A percentile compares a stretch with the other conserved stretches of the same genome.
Evolutionary conservation across 2,329 filamentous ascomycete genomes (phyloP).

Genomic region (Beauveria sp.): DNA sequence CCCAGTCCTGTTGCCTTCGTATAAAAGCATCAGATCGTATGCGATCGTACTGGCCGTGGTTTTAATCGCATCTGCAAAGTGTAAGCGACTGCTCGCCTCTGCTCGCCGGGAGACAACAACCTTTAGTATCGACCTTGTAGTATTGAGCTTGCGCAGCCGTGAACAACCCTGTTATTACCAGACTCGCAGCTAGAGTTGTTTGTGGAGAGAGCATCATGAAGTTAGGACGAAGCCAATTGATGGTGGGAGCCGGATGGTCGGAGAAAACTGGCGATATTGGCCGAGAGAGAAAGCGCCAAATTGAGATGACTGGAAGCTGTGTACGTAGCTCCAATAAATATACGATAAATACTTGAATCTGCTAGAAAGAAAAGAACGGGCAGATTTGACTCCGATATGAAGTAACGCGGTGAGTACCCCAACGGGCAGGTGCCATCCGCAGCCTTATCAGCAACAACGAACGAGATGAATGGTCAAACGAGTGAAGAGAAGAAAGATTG

Average conservation of each 20-base stretch:
- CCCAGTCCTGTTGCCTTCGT: constrained; percentile 35
- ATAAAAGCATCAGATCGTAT: constrained; percentile 36
- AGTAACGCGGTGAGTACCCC: not conserved
- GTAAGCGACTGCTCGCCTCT: not conserved
- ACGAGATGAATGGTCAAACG: not conserved
- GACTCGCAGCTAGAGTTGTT: not conserved
- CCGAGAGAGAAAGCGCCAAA: not conserved
- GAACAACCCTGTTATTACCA: not conserved
- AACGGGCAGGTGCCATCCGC: not conserved
- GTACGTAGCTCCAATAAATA: not conserved
- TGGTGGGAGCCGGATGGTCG: not conserved
- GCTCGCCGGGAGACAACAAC: not conserved
- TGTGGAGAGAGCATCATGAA: not conserved
- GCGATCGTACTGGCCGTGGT: constrained; percentile 31
- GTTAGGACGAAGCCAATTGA: not conserved
- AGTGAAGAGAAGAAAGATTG: not conserved
- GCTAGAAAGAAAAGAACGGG: not conserved
- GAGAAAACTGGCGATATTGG: not conserved
- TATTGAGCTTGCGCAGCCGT: constrained; percentile 1
- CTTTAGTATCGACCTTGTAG: constrained; percentile 12
- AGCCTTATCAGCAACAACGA: not conserved
- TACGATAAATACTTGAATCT: not conserved
- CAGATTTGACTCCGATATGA: not conserved
- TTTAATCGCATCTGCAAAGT: constrained; percentile 31
- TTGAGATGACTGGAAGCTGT: too few species aligned